Conservation (phyloP, 2,329 filamentous ascomycete genomes). For the Elsinoe australis region DNA sequence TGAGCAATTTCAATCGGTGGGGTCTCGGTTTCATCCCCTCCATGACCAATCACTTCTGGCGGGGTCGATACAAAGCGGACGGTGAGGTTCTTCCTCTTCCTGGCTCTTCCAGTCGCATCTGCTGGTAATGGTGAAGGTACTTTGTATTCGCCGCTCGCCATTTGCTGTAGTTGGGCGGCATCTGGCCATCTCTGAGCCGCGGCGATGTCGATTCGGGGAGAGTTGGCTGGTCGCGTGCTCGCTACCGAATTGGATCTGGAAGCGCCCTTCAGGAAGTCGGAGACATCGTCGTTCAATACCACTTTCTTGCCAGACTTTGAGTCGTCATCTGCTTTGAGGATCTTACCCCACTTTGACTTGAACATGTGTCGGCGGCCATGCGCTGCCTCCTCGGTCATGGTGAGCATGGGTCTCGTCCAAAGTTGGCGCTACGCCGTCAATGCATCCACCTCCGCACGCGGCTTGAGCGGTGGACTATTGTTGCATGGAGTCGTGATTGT, state of each 20-base stretch:
- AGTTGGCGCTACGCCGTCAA: background rate
- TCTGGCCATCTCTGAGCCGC: slow-evolving; percentile 46
- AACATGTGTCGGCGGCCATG: slow-evolving; percentile 10
- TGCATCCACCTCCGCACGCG: slow-evolving; percentile 10
- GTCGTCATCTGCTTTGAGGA: slow-evolving; percentile 28
- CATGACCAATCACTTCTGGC: slow-evolving; percentile 81
- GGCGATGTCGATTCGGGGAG: slow-evolving; percentile 43
- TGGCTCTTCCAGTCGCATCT: slow-evolving; percentile 27
- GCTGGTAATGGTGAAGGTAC: slow-evolving; percentile 21
- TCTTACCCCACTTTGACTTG: slow-evolving; percentile 21
- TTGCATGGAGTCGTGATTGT: background rate
- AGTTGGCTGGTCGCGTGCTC: slow-evolving; percentile 26
- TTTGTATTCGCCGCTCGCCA: slow-evolving; percentile 23
- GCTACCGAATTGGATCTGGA: slow-evolving; percentile 35
- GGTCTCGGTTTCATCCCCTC: slow-evolving; percentile 74
- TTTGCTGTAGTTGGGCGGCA: slow-evolving; percentile 35
- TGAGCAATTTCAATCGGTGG: slow-evolving; percentile 65
- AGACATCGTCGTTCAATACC: slow-evolving; percentile 41
- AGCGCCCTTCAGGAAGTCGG: slow-evolving; percentile 51
- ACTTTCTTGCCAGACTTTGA: slow-evolving; percentile 30
- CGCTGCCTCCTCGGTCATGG: slow-evolving; percentile 15
- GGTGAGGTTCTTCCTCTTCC: slow-evolving; percentile 57
- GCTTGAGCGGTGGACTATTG: background rate
- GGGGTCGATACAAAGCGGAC: slow-evolving; percentile 66
- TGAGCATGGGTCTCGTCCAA: background rate